These are phyloP conservation scores for Dinochytrium kinnereticum DNA, from an alignment of 371 early-diverging fungal species.

Conservation along the genomic window DNA sequence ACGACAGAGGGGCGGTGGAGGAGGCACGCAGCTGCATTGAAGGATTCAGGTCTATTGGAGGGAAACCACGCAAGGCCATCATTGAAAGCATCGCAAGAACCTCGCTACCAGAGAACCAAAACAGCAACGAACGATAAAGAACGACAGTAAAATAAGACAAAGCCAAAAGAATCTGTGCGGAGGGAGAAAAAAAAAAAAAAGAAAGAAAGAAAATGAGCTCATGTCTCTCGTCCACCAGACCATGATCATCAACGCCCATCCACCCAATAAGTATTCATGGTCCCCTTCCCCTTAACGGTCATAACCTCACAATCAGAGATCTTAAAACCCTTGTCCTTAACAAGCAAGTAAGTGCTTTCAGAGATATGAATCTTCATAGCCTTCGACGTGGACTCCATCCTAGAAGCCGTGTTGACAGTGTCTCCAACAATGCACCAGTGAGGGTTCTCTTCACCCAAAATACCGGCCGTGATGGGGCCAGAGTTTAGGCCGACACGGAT, in stretches of 20 bases:
- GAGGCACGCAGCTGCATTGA: no score
- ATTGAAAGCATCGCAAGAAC: no score
- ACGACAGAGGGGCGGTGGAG: no score
- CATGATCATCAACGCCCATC: conserved; percentile 17
- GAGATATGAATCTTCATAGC: conserved; percentile 46
- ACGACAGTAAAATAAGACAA: neutral
- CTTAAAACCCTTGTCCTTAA: conserved; percentile 29
- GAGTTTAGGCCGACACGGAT: conserved; percentile 48
- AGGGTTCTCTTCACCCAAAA: conserved; percentile 50
- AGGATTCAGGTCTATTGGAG: no score
- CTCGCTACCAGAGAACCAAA: neutral
- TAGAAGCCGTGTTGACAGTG: conserved; percentile 50
- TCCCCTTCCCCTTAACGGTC: conserved; percentile 49
- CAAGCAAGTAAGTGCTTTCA: conserved; percentile 40
- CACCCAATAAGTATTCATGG: conserved; percentile 37
- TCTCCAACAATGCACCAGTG: conserved; percentile 55
- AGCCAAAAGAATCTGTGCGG: no score
- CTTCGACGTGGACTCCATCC: conserved; percentile 47
- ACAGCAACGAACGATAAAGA: neutral
- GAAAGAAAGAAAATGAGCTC: no score
- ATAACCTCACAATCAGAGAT: conserved; percentile 42
- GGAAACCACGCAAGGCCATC: no score
- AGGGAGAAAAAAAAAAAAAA: neutral
- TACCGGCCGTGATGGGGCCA: conserved; percentile 52
- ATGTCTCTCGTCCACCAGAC: no score